A percentile compares a stretch with the other conserved stretches of the same genome.
These are phyloP conservation scores for Cairneyella variabilis DNA, from an alignment of 495 filamentous ascomycete genomes.

Conservation along the genomic window DNA sequence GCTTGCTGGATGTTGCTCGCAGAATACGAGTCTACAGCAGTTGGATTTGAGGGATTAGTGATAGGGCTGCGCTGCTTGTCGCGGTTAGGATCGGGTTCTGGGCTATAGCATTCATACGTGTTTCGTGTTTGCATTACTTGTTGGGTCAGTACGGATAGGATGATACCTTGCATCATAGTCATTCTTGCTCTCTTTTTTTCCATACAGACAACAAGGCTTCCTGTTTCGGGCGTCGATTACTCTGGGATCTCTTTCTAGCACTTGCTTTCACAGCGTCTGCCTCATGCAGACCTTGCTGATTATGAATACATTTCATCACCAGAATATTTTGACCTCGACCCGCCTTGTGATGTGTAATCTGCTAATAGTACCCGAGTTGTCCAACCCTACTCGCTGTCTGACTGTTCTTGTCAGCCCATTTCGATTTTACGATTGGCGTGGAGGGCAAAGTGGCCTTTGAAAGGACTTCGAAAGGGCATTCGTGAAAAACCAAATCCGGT, in stretches of 20 bases:
- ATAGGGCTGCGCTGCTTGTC: neutral
- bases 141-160: conserved; percentile 17
- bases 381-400: no score
- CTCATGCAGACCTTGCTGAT: conserved; percentile 11
- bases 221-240: neutral
- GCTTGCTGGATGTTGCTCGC: conserved; percentile 11
- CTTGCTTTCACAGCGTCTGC: conserved; percentile 9
- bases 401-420: no score
- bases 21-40: conserved; percentile 20
- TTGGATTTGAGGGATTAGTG: conserved; percentile 11
- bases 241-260: neutral
- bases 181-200: conserved; percentile 7
- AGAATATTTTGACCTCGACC: conserved; percentile 1
- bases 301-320: conserved; percentile 4
- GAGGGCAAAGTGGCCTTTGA: no score
- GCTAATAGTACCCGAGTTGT: no score
- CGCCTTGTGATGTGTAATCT: no score
- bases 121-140: conserved; percentile 16
- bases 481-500: no score
- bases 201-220: neutral
- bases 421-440: no score
- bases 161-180: conserved; percentile 27
- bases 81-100: neutral
- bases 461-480: no score
- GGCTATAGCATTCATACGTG: conserved; percentile 19